Conservation (phyloP, 257 asterid genomes). For the Plantago ovata region DNA sequence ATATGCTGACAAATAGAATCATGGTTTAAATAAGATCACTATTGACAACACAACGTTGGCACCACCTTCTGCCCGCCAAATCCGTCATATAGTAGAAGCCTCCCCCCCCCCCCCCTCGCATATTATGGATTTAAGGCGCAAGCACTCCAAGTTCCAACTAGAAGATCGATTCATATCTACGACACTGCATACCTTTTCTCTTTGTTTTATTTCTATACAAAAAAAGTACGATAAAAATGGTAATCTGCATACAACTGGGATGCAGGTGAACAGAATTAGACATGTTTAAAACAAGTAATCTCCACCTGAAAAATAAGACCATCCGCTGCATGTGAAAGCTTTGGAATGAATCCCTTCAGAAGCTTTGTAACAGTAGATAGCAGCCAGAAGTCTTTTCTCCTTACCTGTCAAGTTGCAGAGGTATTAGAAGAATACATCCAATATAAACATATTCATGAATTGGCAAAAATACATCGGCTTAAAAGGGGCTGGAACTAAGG, state of each 20-base stretch:
- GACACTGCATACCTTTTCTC: background rate
- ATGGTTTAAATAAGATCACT: no score
- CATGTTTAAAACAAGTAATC: slow-evolving; percentile 5
- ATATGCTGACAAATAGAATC: no score
- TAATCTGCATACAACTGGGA: background rate
- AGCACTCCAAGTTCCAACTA: background rate
- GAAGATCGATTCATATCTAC: background rate
- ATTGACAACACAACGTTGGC: no score
- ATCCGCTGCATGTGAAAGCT: slow-evolving; percentile 95
- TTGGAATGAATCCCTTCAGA: slow-evolving; percentile 81
- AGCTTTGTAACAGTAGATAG: slow-evolving; percentile 89
- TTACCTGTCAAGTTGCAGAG: slow-evolving; percentile 54
- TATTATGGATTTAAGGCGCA: no score
- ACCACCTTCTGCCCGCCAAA: no score
- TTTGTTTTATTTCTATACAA: background rate
- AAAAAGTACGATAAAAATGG: background rate
- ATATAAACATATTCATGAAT: slow-evolving; percentile 4
- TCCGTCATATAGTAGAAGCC: no score
- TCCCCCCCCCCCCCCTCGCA: no score
- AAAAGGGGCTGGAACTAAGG: background rate
- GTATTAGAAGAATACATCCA: slow-evolving; percentile 24
- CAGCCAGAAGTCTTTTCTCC: slow-evolving; percentile 96
- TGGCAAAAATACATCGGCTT: background rate
- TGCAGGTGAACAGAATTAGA: slow-evolving; percentile 1
- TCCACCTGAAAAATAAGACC: slow-evolving; percentile 97